Conservation (phyloP, 768 basidiomycete species). For the Clavulina sp. region DNA sequence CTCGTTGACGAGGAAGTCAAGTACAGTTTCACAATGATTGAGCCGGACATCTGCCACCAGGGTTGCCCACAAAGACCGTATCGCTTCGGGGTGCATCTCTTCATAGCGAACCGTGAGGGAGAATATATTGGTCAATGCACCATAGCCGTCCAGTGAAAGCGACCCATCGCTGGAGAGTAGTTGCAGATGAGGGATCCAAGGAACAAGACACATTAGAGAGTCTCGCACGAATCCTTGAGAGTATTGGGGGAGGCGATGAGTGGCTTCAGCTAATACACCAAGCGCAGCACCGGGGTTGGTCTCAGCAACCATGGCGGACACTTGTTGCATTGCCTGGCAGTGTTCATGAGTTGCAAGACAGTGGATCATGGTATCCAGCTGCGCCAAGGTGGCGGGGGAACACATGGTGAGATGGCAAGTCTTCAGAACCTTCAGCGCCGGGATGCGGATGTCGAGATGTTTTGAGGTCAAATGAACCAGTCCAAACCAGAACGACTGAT, state of each 20-base stretch:
- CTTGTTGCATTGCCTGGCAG: slow-evolving; percentile 57
- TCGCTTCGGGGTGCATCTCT: slow-evolving; percentile 59
- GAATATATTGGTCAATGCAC: slow-evolving; percentile 63
- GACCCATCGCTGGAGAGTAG: slow-evolving; percentile 41
- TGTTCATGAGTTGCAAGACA: slow-evolving; percentile 63
- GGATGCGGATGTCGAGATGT: slow-evolving; percentile 41
- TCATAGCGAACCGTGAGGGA: slow-evolving; percentile 64
- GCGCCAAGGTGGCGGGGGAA: slow-evolving; percentile 39
- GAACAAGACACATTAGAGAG: slow-evolving; percentile 63
- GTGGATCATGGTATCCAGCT: slow-evolving; percentile 54
- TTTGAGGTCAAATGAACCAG: slow-evolving; percentile 74
- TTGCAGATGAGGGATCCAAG: slow-evolving; percentile 67
- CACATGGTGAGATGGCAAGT: slow-evolving; percentile 51
- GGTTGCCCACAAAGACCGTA: slow-evolving; percentile 60
- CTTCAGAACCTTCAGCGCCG: slow-evolving; percentile 63
- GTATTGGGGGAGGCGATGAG: slow-evolving; percentile 52
- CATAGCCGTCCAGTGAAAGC: slow-evolving; percentile 40
- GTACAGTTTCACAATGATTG: slow-evolving; percentile 59
- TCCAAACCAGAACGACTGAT: slow-evolving; percentile 59
- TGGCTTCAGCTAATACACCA: slow-evolving; percentile 50
- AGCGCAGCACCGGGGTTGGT: slow-evolving; percentile 49
- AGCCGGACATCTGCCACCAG: slow-evolving; percentile 55
- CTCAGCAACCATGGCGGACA: slow-evolving; percentile 62
- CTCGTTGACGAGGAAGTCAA: slow-evolving; percentile 74
- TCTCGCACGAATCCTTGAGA: slow-evolving; percentile 31